Base-by-base conservation (phyloP, 441 rosid species). In the Populus hybrid region DNA sequence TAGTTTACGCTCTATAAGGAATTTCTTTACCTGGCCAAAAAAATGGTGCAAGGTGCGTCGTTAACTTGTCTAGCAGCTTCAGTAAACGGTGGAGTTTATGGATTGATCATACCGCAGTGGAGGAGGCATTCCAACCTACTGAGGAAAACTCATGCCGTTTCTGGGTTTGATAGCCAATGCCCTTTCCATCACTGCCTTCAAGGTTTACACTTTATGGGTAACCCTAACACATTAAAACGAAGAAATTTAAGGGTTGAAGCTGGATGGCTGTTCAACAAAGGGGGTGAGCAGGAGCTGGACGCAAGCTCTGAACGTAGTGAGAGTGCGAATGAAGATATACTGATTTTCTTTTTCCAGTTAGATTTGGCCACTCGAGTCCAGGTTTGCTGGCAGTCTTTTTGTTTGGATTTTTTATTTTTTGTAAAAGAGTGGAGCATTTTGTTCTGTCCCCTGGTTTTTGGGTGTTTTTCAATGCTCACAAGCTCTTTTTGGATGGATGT, bases 301-400 rank as follows among this genome's bases (percentile, higher is more conserved):
- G 94, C 97, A 9, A 87, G 80, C 79, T 84, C 85, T 50, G 97
- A 96, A 84, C 87, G 88, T 11, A 94, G 99, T 64, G 99, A 96
- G 87, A 86, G 87, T 77, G 94, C 97, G 9, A 94, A 96, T 79
- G 98, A 96, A 84, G 99, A 96, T 82, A 90, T 94, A 67, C 80
- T 94, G 80, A 87, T 96, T 80, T 95, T 96, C 88, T 91, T 92
- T 85, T 96, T 94, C 79, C 97, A 92, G 89, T 83, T 96, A 12
- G 98, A 94, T 81, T 86, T 96, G 82, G 92, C 91, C 18, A 92
- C 97, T 79, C 95, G 94, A 84, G 97, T 96, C 2, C 98, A 96
- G 99, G 99, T 95, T 67, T 76, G 76, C 70, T 26, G 12, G 46
- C 0, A 69, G 35, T 40, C 46, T 61, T 61, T 66, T 38, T 3